Percentiles rank a stretch among this genome's conserved stretches.
phyloP scores from a whole-genome alignment of 495 filamentous ascomycete species.

The Aspergillus haitiensis region DNA sequence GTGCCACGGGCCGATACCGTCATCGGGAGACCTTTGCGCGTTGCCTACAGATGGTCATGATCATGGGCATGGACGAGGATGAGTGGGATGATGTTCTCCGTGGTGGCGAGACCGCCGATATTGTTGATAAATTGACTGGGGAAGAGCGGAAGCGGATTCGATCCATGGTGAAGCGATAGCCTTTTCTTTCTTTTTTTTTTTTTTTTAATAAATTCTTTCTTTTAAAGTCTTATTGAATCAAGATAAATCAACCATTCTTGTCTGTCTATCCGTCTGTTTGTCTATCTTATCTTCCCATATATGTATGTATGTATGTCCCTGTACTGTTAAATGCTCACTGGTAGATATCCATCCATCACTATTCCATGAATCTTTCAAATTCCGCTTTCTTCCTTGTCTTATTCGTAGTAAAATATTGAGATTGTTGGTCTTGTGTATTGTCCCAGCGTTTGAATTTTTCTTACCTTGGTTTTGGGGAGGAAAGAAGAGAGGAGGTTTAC shows the following conservation, averaged over 20 bases:
- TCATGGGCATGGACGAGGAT: conserved; percentile 96
- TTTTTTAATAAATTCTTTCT: conserved; percentile 1
- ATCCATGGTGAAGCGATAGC: conserved; percentile 52
- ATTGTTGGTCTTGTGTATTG: no score
- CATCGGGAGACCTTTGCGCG: conserved; percentile 78
- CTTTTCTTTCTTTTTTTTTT: conserved; percentile 3
- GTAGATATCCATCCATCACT: no score
- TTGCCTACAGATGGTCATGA: conserved; percentile 80
- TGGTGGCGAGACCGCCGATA: conserved; percentile 44
- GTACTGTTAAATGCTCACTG: no score
- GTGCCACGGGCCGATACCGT: conserved; percentile 56
- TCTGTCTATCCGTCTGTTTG: conserved; percentile 4
- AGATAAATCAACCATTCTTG: background rate
- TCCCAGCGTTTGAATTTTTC: no score
- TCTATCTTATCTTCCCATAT: background rate
- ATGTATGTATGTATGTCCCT: background rate
- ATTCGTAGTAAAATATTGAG: no score
- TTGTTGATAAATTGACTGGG: conserved; percentile 52
- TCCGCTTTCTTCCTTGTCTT: no score
- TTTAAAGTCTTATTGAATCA: background rate
- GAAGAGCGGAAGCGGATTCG: conserved; percentile 64
- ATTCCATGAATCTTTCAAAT: no score
- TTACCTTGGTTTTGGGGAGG: no score
- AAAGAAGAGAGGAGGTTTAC: no score
- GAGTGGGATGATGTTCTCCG: conserved; percentile 80